A percentile compares a stretch with the other conserved stretches of the same genome.
Evolutionary conservation across 2,329 filamentous ascomycete genomes (phyloP).

Genomic region (Claviceps capensis): DNA sequence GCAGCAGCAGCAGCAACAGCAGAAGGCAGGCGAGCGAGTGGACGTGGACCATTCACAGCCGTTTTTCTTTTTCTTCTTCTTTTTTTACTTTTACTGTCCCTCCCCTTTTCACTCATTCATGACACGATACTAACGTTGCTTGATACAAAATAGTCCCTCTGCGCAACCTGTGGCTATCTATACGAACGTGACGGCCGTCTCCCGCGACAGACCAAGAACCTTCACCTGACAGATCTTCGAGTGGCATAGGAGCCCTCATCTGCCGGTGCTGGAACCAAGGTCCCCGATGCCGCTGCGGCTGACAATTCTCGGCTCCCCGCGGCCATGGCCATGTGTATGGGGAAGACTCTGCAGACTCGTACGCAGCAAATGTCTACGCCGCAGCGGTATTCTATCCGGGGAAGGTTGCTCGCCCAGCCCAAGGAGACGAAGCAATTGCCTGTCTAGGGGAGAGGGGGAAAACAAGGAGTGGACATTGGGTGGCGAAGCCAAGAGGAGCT

Average conservation of each 20-base stretch:
- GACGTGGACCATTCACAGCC: too few relatives aligned
- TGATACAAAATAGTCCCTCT: slow-evolving; percentile 51
- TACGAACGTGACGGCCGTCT: slow-evolving; percentile 80
- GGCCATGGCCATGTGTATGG: neutral
- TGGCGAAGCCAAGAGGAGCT: too few relatives aligned
- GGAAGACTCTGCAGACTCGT: neutral
- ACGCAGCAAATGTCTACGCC: neutral
- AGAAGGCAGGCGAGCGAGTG: too few relatives aligned
- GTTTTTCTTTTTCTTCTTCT: neutral
- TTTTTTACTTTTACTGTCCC: too few relatives aligned
- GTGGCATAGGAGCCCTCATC: slow-evolving; percentile 14
- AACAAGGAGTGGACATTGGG: too few relatives aligned
- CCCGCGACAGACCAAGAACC: slow-evolving; percentile 37
- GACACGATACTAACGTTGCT: too few relatives aligned
- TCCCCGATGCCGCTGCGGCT: slow-evolving; percentile 4
- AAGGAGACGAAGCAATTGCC: neutral
- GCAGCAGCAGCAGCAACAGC: too few relatives aligned
- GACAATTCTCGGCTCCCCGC: slow-evolving; percentile 1
- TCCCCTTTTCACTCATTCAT: too few relatives aligned
- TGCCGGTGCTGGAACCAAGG: slow-evolving; percentile 7
- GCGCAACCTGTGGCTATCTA: slow-evolving; percentile 81
- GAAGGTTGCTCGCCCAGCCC: neutral
- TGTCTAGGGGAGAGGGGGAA: neutral
- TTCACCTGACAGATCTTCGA: slow-evolving; percentile 18
- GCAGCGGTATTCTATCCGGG: neutral